Percentiles rank a stretch among this genome's conserved stretches.
Evolutionary conservation across 257 asterid genomes (phyloP).

Genomic region (Anisodus acutangulus): DNA sequence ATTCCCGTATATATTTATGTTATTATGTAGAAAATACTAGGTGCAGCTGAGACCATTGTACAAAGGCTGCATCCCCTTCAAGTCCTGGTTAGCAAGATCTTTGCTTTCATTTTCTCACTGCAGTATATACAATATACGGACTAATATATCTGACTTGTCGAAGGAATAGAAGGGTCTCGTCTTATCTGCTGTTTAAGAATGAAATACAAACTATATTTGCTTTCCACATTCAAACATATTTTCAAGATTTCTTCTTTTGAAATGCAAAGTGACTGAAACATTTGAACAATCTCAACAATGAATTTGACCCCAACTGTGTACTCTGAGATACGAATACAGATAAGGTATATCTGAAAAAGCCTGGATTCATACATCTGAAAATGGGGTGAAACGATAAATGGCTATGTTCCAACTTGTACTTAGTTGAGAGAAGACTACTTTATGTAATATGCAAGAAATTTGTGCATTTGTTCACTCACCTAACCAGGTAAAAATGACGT

Average conservation of each 20-base stretch:
- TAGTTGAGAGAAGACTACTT: constrained; percentile 20
- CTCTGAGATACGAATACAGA: neutral
- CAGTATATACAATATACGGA: no score
- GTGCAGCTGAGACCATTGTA: no score
- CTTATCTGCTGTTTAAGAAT: neutral
- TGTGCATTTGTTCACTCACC: constrained; percentile 43
- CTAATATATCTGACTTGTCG: no score
- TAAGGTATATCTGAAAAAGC: constrained; percentile 41
- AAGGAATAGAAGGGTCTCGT: neutral
- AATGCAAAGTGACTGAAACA: neutral
- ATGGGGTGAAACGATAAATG: no score
- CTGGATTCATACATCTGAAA: constrained; percentile 17
- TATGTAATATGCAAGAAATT: constrained; percentile 64
- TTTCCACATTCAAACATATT: neutral
- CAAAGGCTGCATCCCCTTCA: no score
- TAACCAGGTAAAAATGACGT: constrained; percentile 60
- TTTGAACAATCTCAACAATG: neutral
- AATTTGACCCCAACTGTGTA: neutral
- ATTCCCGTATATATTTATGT: no score
- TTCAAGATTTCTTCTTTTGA: neutral
- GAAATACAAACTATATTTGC: neutral
- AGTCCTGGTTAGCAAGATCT: no score
- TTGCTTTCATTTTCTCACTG: no score
- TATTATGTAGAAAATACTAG: no score
- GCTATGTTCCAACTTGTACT: no score